Evolutionary conservation across 2,329 filamentous ascomycete species (phyloP), one percentile per base, ranked within the genome.

Genomic region (Tolypocladium cylindrosporum): DNA sequence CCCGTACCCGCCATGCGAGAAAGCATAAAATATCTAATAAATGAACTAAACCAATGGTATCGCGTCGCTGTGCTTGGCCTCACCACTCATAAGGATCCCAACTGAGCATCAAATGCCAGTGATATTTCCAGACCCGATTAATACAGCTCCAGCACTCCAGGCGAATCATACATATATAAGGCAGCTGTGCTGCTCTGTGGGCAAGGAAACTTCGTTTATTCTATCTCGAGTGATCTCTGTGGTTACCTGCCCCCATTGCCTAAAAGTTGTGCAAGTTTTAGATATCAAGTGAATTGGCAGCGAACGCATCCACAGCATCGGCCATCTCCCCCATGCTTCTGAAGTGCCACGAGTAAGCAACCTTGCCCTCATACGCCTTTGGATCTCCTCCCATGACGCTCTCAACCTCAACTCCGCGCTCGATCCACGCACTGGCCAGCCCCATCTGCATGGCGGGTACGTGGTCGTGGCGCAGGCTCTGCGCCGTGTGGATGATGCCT

Each of bases 401-500:
- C 55, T 61, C 61, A 14, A 60, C 39, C n/a, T 75, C 75, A 0
- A 74, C 80, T 1, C 76, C 76, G 41, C 85, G 71, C 58, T 79
- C 79, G 64, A 90, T 89, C 86, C 86, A 91, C 21, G 79, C 80
- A 58, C 79, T 85, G 62, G 75, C 77, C 42, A 90, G 67, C 1
- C 83, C 85, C 21, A 85, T 64, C 66, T 81, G 68, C 70, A 80
- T 81, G 3, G 85, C 84, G 0, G 88, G 85, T 5, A 81, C 77
- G 69, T 90, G 86, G 64, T 91, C 88, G 62, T 86, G 82, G 42
- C 76, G 78, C 68, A 89, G 71, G 61, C 84, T 87, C 70, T 88
- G 80, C 56, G 88, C 88, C 0, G 87, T 86, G 67, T 89, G 86
- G 62, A 90, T 66, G 51, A 91, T 74, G 60, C 84, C 74, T 37